phyloP scores from a whole-genome alignment of 345 rosid species.

The Gossypium longicalyx region DNA sequence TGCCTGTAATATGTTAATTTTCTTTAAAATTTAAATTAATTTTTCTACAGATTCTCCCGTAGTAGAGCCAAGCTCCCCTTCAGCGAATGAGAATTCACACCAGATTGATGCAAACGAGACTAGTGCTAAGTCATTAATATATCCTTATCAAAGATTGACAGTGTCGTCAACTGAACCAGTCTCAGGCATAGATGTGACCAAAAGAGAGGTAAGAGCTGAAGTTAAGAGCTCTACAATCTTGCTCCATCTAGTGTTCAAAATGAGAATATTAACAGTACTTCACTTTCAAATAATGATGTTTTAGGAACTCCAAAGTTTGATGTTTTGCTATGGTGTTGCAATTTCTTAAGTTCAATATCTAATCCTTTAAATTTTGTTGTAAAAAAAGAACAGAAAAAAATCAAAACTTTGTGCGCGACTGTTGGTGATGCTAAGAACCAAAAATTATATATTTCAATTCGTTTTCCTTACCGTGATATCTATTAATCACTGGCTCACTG shows the following conservation, averaged over 20 bases:
- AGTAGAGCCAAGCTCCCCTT: neutral
- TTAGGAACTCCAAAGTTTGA: neutral
- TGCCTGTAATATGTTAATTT: neutral
- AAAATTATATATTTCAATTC: neutral
- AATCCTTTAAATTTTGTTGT: neutral
- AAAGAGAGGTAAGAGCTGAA: slow-evolving; percentile 54
- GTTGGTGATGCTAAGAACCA: neutral
- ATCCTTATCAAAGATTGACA: slow-evolving; percentile 48
- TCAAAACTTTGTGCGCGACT: neutral
- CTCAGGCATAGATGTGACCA: slow-evolving; percentile 47
- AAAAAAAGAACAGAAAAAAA: neutral
- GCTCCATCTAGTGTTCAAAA: neutral
- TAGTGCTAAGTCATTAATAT: slow-evolving; percentile 32
- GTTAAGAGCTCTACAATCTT: neutral
- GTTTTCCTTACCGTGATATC: neutral
- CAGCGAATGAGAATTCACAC: neutral
- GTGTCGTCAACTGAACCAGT: slow-evolving; percentile 51
- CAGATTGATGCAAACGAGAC: slow-evolving; percentile 5
- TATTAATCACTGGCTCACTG: neutral
- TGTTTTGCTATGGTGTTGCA: neutral
- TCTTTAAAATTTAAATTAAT: neutral
- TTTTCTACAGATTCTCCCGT: slow-evolving; percentile 24
- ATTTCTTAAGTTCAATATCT: neutral
- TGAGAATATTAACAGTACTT: neutral
- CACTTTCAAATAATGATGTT: neutral